Evolutionary conservation across 768 basidiomycete genomes (phyloP).

Genomic region (Mycena alexandri): DNA sequence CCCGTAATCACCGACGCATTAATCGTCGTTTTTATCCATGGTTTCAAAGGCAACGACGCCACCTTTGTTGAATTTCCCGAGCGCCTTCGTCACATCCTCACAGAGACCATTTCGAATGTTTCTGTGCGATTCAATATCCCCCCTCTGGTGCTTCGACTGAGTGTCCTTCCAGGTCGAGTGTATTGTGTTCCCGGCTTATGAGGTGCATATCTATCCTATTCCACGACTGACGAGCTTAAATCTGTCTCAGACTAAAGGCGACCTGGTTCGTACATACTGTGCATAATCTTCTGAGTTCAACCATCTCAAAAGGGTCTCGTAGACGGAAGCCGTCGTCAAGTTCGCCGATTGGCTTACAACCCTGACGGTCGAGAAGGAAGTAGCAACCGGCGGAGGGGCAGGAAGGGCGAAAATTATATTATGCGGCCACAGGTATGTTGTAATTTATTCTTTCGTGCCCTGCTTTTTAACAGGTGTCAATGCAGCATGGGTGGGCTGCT

Average conservation of each 20-base stretch:
- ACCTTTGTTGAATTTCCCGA: constrained; percentile 86
- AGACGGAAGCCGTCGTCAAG: constrained; percentile 85
- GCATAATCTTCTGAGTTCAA: too few species aligned
- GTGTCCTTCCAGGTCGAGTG: constrained; percentile 68
- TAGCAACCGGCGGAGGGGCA: constrained; percentile 78
- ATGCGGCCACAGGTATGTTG: constrained; percentile 86
- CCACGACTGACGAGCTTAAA: constrained; percentile 7
- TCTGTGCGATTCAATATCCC: constrained; percentile 9
- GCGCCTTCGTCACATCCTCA: constrained; percentile 80
- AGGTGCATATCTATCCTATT: constrained; percentile 59
- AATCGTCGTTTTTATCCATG: constrained; percentile 84
- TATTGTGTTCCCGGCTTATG: constrained; percentile 90
- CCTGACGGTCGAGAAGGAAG: constrained; percentile 88
- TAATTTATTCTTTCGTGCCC: neutral
- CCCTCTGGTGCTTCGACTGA: neutral
- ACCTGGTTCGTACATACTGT: constrained; percentile 86
- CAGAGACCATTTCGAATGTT: constrained; percentile 66
- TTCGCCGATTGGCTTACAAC: constrained; percentile 95
- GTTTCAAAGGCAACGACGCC: constrained; percentile 65
- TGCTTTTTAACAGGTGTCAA: neutral
- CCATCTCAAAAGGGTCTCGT: neutral
- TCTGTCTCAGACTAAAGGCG: constrained; percentile 81
- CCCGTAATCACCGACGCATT: constrained; percentile 57
- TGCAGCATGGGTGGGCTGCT: constrained; percentile 94
- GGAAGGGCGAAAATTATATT: constrained; percentile 86